Conservation (phyloP, 78 protist species). For the Isochrysis galbana region DNA sequence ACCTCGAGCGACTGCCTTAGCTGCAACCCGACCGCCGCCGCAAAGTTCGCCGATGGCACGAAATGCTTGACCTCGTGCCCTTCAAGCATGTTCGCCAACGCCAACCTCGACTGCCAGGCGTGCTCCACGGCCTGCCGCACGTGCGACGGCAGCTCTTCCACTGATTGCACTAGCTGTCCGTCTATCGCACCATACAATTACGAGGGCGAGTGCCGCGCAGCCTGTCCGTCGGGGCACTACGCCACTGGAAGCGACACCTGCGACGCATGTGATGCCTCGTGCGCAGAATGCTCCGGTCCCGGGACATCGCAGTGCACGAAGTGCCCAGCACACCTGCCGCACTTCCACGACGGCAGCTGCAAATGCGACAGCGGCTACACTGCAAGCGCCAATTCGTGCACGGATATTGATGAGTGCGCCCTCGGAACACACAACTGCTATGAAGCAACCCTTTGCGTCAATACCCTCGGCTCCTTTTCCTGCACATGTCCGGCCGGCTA, state of each 20-base stretch:
- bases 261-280: background rate
- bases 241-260: background rate
- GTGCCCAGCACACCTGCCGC: background rate
- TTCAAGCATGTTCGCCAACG: background rate
- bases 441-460: background rate
- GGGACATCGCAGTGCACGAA: background rate
- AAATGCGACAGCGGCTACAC: background rate
- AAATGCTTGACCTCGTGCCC: background rate
- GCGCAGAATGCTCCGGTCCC: background rate
- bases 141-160: background rate
- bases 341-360: background rate
- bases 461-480: background rate
- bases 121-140: background rate
- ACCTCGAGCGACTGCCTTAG: background rate
- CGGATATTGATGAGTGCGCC: conserved; percentile 20
- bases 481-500: conserved; percentile 21
- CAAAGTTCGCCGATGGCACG: background rate
- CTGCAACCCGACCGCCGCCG: background rate
- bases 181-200: background rate
- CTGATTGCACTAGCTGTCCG: background rate
- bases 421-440: background rate
- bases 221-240: background rate
- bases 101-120: background rate
- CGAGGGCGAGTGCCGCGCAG: background rate
- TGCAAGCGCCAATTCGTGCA: background rate